Evolutionary conservation across 2,329 filamentous ascomycete species (phyloP).

Genomic region (Grosmannia huntii): DNA sequence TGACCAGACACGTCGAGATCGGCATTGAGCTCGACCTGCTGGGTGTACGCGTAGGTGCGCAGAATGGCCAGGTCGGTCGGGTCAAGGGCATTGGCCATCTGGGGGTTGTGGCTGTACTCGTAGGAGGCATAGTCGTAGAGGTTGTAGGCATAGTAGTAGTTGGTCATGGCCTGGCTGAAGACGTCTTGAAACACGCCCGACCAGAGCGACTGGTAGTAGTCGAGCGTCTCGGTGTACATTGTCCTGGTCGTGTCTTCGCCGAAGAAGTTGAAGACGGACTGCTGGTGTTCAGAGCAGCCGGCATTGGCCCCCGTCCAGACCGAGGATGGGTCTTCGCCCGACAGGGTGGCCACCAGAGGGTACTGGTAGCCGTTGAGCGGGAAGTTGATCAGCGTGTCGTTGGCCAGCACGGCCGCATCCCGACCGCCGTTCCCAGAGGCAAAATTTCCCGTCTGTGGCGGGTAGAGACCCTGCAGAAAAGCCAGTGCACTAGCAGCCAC

Average conservation of each 20-base stretch:
- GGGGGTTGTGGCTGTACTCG: conserved; percentile 36
- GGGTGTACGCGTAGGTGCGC: conserved; percentile 48
- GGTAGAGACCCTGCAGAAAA: conserved; percentile 78
- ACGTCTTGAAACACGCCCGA: conserved; percentile 23
- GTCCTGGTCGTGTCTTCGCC: conserved; percentile 10
- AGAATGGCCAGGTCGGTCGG: conserved; percentile 38
- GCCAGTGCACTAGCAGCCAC: conserved; percentile 57
- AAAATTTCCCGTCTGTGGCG: conserved; percentile 40
- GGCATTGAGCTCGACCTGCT: conserved; percentile 45
- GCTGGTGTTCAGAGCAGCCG: conserved; percentile 25
- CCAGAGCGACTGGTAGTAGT: conserved; percentile 32
- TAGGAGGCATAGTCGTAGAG: conserved; percentile 46
- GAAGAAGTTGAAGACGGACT: conserved; percentile 17
- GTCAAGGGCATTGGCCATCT: conserved; percentile 25
- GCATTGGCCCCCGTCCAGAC: conserved; percentile 29
- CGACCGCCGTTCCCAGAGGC: conserved; percentile 23
- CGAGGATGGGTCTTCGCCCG: conserved; percentile 26
- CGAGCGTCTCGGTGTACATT: conserved; percentile 15
- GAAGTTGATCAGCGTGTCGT: conserved; percentile 42
- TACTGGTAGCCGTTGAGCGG: conserved; percentile 74
- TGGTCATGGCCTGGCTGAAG: conserved; percentile 22
- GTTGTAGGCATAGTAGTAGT: conserved; percentile 36
- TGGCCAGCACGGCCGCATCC: conserved; percentile 12
- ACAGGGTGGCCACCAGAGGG: conserved; percentile 40
- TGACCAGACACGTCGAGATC: conserved; percentile 46